phyloP scores from a whole-genome alignment of 805 yeast genomes.

The Candida piceae region DNA sequence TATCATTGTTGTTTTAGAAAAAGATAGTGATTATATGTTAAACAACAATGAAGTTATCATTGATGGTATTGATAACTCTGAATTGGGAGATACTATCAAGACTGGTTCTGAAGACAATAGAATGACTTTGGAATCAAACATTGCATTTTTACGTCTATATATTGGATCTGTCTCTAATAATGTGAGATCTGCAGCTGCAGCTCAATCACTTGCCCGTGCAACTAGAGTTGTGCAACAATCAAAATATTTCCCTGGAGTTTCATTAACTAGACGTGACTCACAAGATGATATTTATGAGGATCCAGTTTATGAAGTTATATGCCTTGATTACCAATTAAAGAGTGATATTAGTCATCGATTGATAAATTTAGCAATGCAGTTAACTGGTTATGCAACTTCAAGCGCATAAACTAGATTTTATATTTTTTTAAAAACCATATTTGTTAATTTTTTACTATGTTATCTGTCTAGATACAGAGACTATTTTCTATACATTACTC shows the following conservation, averaged over 20 bases:
- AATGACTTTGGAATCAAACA: slow-evolving; percentile 16
- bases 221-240: neutral
- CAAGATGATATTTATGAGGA: slow-evolving; percentile 6
- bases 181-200: neutral
- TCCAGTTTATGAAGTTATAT: slow-evolving; percentile 16
- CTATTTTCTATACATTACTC: too few relatives aligned
- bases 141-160: slow-evolving; percentile 20
- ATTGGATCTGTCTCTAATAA: slow-evolving; percentile 16
- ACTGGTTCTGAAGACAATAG: too few relatives aligned
- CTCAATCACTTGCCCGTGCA: neutral
- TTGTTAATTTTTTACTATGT: neutral
- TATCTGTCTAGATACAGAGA: too few relatives aligned
- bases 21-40: too few relatives aligned
- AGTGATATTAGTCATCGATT: slow-evolving; percentile 28
- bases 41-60: too few relatives aligned
- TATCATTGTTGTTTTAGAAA: slow-evolving; percentile 16
- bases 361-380: slow-evolving; percentile 22
- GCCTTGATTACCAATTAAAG: slow-evolving; percentile 24
- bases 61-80: too few relatives aligned
- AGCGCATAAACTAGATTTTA: neutral
- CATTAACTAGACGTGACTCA: neutral
- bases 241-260: neutral
- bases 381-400: slow-evolving; percentile 24
- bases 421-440: neutral
- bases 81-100: too few relatives aligned